These are phyloP conservation scores for Starmerella vitae DNA, from an alignment of 805 yeast species.

Conservation along the genomic window DNA sequence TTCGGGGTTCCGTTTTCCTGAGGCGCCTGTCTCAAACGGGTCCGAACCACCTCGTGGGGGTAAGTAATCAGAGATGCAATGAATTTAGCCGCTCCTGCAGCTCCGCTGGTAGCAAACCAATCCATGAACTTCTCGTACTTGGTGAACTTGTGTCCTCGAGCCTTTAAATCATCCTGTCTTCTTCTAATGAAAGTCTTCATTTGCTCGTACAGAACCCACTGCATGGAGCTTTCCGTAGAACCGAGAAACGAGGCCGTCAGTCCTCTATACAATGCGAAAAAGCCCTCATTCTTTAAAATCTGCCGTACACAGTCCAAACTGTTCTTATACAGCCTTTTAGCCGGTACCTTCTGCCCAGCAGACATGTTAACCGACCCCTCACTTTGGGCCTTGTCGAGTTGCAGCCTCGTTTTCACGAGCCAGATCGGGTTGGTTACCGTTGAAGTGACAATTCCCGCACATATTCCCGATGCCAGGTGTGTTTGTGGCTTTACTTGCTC, in stretches of 20 bases:
- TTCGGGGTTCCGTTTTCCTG: conserved; percentile 63
- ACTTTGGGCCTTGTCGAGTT: conserved; percentile 53
- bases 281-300: conserved; percentile 63
- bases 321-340: conserved; percentile 51
- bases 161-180: conserved; percentile 26
- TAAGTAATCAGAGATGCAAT: conserved; percentile 84
- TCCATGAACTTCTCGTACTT: conserved; percentile 55
- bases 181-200: conserved; percentile 55
- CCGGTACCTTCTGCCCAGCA: background rate
- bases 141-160: conserved; percentile 28
- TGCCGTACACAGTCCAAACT: conserved; percentile 71
- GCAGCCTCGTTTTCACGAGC: conserved; percentile 89
- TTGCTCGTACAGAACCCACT: conserved; percentile 94
- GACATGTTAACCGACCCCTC: conserved; percentile 2
- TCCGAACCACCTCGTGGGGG: conserved; percentile 95
- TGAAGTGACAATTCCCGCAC: conserved; percentile 87
- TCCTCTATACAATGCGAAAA: conserved; percentile 74
- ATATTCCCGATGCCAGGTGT: conserved; percentile 72
- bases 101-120: conserved; percentile 94
- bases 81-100: conserved; percentile 94
- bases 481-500: conserved; percentile 63
- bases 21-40: conserved; percentile 92
- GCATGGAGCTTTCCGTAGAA: conserved; percentile 80
- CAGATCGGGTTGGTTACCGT: conserved; percentile 97
- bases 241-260: conserved; percentile 89